Base-by-base conservation (phyloP, 2,329 filamentous ascomycete species). In the Colletotrichum tamarilloi region DNA sequence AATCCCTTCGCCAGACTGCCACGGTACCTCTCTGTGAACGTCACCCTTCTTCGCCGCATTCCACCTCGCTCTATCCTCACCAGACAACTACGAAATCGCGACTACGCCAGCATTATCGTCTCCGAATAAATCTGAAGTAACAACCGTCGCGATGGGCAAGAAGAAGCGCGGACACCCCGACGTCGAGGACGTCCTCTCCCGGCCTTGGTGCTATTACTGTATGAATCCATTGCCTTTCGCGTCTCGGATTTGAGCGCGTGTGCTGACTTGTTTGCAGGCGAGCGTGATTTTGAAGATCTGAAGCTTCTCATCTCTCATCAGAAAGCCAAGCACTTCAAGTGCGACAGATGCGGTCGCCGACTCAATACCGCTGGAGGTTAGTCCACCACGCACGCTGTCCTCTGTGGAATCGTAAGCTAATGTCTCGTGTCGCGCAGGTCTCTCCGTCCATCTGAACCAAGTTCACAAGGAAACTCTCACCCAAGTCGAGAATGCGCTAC, bases 271-370 rank as follows among this genome's bases (percentile, higher is more conserved):
- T 24, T 42, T 22, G 3, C 68, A 92, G 90, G 90, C 84, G 97
- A 99, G 85, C 94, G 96, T 85, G 96, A 98, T 85, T 99, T 98
- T 82, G 95, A 98, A 83, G 97, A 99, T 82, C 84, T 98, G 59
- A 98, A 98, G 87, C 95, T 98, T 77, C 91, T 99, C 76, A 97
- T 98, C 78, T 95, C 94, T 71, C 97, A 99, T 83, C 97, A 98
- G 81, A 98, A 98, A 82, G 95, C 96, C n/a, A 98, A 98, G 85
- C 97, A 99, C 84, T 98, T 98, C 88, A 98, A 98, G 84, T 99
- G 97, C 85, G 94, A 98, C 78, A 88, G 93, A 85, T 99, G 97
- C 82, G 92, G 92, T 66, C 91, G 97, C 76, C 90, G 95, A 77
- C 85, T 99, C 68, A 98, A 98, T 81, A 99, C 97, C 1, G 95